Evolutionary conservation across 257 asterid genomes (phyloP), one percentile per base, ranked within the genome.

Genomic region (Ajuga chamaepitys): DNA sequence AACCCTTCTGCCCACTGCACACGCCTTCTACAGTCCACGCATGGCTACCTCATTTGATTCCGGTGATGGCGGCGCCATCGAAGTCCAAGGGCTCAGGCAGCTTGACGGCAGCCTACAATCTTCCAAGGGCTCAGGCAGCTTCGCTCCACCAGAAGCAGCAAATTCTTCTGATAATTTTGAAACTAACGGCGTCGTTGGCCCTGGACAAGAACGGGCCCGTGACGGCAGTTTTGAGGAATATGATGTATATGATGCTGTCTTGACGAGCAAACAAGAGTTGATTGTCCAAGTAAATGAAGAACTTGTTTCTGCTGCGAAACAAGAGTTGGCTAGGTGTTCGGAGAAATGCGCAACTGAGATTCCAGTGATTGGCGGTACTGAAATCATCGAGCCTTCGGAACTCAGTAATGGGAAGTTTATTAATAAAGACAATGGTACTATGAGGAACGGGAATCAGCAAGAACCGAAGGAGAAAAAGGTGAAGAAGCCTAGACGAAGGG

Each of bases 401-500:
- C 26, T 55, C 17, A 75, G 53, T 38, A 61, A 59, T 57, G 55
- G 40, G 48, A 44, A 34, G 48, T 10, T 41, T 3, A n/a, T 28
- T 30, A n/a, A 5, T 58, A 73, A 59, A 51, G 64, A 18, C 24
- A 45, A 52, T 68, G 71, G 32, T 9, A 17, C 21, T 9, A 18
- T 70, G 71, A 68, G 62, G 60, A 59, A 63, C 13, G 34, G 46
- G 57, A 81, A 66, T 57, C 35, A n/a, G 57, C 70, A 30, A 20
- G 76, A 70, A 65, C 41, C 17, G 50, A 52, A 66, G 62, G 73
- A 53, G 38, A 53, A 53, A 51, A 70, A 61, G 73, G 78, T 58
- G 58, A 77, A 77, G 76, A 78, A 64, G 66, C 67, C 61, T 11
- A 78, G 35, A 53, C 77, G 80, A 40, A 74, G 86, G 66, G 75